Evolutionary conservation across 2,329 filamentous ascomycete species (phyloP).

Genomic region (Metarhizium sp.): DNA sequence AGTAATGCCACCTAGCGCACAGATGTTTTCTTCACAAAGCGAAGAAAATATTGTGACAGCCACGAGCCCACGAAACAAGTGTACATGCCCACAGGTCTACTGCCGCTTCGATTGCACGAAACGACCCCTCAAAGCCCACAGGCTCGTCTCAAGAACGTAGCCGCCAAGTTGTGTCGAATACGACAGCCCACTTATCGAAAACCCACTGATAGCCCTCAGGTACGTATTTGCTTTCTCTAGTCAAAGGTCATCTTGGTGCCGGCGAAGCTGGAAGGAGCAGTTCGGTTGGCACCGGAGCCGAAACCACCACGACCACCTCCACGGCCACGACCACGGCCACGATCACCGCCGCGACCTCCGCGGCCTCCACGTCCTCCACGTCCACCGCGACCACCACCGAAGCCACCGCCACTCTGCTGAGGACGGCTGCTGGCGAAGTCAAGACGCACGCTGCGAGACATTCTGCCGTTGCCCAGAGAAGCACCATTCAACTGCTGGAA

Average conservation of each 20-base stretch:
- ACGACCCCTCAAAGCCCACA: conserved; percentile 46
- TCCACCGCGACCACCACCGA: conserved; percentile 42
- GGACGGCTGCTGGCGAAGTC: conserved; percentile 68
- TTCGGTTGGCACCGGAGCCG: conserved; percentile 38
- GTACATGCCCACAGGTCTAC: conserved; percentile 46
- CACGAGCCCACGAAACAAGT: conserved; percentile 30
- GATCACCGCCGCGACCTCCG: conserved; percentile 31
- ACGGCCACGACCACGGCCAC: conserved; percentile 36
- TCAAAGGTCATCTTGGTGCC: conserved; percentile 73
- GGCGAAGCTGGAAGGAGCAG: conserved; percentile 32
- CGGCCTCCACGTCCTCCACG: conserved; percentile 40
- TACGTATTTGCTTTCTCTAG: conserved; percentile 21
- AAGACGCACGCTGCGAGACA: conserved; percentile 66
- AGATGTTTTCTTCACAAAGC: conserved; percentile 3
- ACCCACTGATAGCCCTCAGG: conserved; percentile 35
- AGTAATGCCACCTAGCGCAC: conserved; percentile 11
- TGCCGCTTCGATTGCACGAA: conserved; percentile 35
- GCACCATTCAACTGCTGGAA: conserved; percentile 62
- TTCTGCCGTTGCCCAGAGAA: conserved; percentile 53
- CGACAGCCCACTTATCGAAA: conserved; percentile 38
- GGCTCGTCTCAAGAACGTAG: conserved; percentile 21
- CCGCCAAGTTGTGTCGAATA: conserved; percentile 33
- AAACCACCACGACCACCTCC: conserved; percentile 42
- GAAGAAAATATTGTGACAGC: conserved; percentile 10
- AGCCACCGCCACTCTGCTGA: conserved; percentile 45